Evolutionary conservation across 1,284 basidiomycete genomes (phyloP), one percentile per base, ranked within the genome.

Genomic region (Trametes hirsuta): DNA sequence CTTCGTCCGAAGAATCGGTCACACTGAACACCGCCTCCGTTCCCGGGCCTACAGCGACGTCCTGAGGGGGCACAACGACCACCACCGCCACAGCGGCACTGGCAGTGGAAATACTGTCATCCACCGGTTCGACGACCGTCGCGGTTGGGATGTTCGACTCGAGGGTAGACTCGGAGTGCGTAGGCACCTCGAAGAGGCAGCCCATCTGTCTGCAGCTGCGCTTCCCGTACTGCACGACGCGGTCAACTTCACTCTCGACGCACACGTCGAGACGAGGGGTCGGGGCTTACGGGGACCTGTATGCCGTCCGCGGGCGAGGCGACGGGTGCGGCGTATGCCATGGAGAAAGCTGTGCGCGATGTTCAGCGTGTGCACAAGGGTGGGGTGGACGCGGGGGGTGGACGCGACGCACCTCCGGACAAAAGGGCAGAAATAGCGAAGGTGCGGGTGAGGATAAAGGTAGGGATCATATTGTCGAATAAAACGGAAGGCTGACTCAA

Each of bases 401-500:
- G 37, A 14, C 36, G 11, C 14, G 53, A 54, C 61, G 37, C 37
- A 67, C 66, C 62, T 22, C 66, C 61, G 14, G 58, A 62, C 47
- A 64, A 53, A 35, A 67, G 60, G 42, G 64, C 66, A n/a, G 64
- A 66, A 46, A 67, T 64, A 30, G 64, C 62, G 41, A 67, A 65
- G 37, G 66, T 42, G 46, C 66, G 66, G 46, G 66, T 66, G 41
- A 66, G 59, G 50, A 67, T 67, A 47, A 67, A 67, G 2, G 59
- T 60, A 15, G 60, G 55, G 44, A 60, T 61, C 66, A 67, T 68
- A 34, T 15, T 55, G 40, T 30, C 30, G 30, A 30, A 30, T 3
- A 30, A 30, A 30, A 30, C 30, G 30, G 30, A 30, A 30, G 30
- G 30, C 30, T 30, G 8, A 30, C n/a, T n/a, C n/a, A 30, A 30